Percentiles rank a stretch among this genome's conserved stretches.
Conservation (phyloP, 2,329 filamentous ascomycete species). For the Arthrobotrys pseudoclavata region DNA sequence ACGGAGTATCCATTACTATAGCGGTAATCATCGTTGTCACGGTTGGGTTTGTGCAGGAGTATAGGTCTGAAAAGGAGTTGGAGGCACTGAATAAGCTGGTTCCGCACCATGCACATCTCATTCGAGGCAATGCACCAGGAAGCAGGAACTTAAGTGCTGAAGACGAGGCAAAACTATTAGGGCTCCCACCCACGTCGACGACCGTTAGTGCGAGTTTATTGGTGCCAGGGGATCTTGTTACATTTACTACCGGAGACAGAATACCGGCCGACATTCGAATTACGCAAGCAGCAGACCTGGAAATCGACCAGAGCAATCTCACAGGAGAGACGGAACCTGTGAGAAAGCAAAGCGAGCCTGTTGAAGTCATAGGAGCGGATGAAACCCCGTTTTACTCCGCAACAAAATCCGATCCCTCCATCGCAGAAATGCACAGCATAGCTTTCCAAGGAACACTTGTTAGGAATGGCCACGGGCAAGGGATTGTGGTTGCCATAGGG, state of each 20-base stretch:
- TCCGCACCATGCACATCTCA: constrained; percentile 94
- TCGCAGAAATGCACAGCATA: constrained; percentile 87
- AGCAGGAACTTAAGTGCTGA: constrained; percentile 60
- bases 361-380: constrained; percentile 71
- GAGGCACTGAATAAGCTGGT: constrained; percentile 94
- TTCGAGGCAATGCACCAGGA: constrained; percentile 74
- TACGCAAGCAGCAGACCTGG: constrained; percentile 87
- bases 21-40: constrained; percentile 97
- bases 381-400: constrained; percentile 64
- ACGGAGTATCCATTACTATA: constrained; percentile 93
- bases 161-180: constrained; percentile 60
- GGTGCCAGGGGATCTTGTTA: constrained; percentile 90
- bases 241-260: constrained; percentile 95
- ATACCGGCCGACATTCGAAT: constrained; percentile 97
- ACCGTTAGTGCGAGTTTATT: constrained; percentile 89
- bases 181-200: constrained; percentile 72
- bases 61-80: constrained; percentile 95
- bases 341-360: constrained; percentile 72
- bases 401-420: constrained; percentile 75
- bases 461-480: constrained; percentile 93
- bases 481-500: constrained; percentile 96
- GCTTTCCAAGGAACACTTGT: constrained; percentile 98
- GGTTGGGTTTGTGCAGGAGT: constrained; percentile 97
- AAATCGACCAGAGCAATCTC: constrained; percentile 95
- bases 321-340: constrained; percentile 98